Evolutionary conservation across 306 rosid genomes (phyloP).

Genomic region (Cicer pinnatifidum): DNA sequence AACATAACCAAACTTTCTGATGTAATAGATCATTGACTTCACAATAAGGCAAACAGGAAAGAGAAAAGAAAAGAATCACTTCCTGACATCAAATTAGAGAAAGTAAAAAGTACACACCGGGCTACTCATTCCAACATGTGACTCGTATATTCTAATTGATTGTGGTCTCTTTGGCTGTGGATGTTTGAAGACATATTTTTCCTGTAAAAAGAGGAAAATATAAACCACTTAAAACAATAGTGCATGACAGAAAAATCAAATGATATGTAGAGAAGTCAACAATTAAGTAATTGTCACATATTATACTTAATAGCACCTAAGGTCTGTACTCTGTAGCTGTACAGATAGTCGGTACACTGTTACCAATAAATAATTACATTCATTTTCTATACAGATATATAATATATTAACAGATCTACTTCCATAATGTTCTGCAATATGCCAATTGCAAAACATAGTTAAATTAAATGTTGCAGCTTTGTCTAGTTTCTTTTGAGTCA

Average conservation of each 20-base stretch:
- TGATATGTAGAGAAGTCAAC: slow-evolving; percentile 25
- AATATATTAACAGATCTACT: slow-evolving; percentile 22
- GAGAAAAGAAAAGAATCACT: slow-evolving; percentile 30
- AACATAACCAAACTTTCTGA: slow-evolving; percentile 5
- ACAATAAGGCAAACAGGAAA: not conserved
- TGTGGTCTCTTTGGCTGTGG: slow-evolving; percentile 89
- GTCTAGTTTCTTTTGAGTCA: slow-evolving; percentile 26
- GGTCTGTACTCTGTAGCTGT: slow-evolving; percentile 5
- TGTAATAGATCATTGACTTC: slow-evolving; percentile 29
- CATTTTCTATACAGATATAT: not conserved
- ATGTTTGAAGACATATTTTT: slow-evolving; percentile 76
- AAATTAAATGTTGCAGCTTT: slow-evolving; percentile 26
- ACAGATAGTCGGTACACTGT: slow-evolving; percentile 27
- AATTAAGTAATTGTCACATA: slow-evolving; percentile 29
- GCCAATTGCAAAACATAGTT: slow-evolving; percentile 29
- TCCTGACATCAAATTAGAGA: slow-evolving; percentile 40
- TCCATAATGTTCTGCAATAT: slow-evolving; percentile 28
- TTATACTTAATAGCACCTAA: slow-evolving; percentile 10
- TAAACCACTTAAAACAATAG: slow-evolving; percentile 32
- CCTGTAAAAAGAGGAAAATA: slow-evolving; percentile 57
- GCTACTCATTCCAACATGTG: slow-evolving; percentile 99
- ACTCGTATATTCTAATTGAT: slow-evolving; percentile 91
- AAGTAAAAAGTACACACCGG: slow-evolving; percentile 61
- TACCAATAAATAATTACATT: slow-evolving; percentile 27
- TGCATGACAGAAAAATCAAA: slow-evolving; percentile 33